A percentile compares a stretch with the other conserved stretches of the same genome.
Conservation (phyloP, 805 yeast genomes). For the Hanseniaspora pseudoguilliermondii region DNA sequence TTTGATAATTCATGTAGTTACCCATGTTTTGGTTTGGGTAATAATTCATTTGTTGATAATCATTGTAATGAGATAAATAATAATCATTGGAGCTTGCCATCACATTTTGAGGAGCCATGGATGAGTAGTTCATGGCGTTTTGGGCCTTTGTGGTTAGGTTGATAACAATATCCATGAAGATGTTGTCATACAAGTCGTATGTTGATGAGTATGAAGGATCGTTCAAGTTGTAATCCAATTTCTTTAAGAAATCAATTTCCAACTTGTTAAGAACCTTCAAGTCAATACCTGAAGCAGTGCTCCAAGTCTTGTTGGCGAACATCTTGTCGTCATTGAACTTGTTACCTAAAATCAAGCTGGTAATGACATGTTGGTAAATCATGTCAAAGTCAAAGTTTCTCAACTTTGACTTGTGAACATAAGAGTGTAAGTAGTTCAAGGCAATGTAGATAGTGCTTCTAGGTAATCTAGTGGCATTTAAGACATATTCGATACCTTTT, state of each 20-base stretch:
- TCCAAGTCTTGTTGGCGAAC: slow-evolving; percentile 89
- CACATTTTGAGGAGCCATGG: background rate
- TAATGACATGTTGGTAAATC: slow-evolving; percentile 45
- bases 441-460: slow-evolving; percentile 68
- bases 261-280: slow-evolving; percentile 45
- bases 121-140: background rate
- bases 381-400: slow-evolving; percentile 26
- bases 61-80: background rate
- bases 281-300: slow-evolving; percentile 80
- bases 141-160: slow-evolving; percentile 3
- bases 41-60: background rate
- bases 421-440: slow-evolving; percentile 62
- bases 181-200: slow-evolving; percentile 9
- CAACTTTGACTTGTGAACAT: slow-evolving; percentile 27
- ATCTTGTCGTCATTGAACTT: slow-evolving; percentile 95
- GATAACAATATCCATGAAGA: slow-evolving; percentile 4
- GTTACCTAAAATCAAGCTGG: slow-evolving; percentile 72
- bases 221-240: slow-evolving; percentile 48
- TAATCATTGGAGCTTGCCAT: background rate
- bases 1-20: background rate
- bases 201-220: slow-evolving; percentile 17
- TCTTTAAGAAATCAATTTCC: slow-evolving; percentile 60
- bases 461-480: slow-evolving; percentile 81
- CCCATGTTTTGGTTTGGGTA: background rate
- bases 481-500: slow-evolving; percentile 49